Percentiles rank a stretch among this genome's conserved stretches.
These are phyloP conservation scores for Scheffersomyces lignicola DNA, from an alignment of 1,139 yeast species.

Conservation along the genomic window DNA sequence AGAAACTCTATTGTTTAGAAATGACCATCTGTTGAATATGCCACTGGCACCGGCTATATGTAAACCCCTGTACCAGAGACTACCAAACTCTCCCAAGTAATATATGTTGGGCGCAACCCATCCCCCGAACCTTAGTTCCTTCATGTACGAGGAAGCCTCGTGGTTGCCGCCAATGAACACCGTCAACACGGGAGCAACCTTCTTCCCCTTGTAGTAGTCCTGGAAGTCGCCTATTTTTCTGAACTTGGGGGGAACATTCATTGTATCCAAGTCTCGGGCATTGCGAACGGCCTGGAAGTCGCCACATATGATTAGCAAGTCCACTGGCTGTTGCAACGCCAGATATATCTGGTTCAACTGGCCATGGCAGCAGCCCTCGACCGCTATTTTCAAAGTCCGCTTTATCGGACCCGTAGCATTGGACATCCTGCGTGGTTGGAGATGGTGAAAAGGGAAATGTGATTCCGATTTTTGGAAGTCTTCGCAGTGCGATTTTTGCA, in stretches of 20 bases:
- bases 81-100: constrained; percentile 78
- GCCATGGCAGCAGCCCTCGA: constrained; percentile 96
- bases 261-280: constrained; percentile 59
- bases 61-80: constrained; percentile 71
- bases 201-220: constrained; percentile 62
- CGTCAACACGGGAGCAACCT: constrained; percentile 72
- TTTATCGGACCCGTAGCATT: no score
- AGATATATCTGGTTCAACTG: constrained; percentile 63
- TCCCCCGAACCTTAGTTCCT: constrained; percentile 82
- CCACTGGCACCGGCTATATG: constrained; percentile 85
- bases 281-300: constrained; percentile 78
- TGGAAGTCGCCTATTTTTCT: constrained; percentile 74
- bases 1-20: constrained; percentile 19
- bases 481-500: no score
- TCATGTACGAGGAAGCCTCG: constrained; percentile 78
- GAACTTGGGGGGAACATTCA: constrained; percentile 62
- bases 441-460: no score
- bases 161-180: constrained; percentile 94
- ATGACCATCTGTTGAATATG: constrained; percentile 57
- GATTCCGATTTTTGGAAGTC: no score
- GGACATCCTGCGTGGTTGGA: neutral
- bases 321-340: constrained; percentile 34
- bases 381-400: constrained; percentile 45
- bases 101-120: constrained; percentile 94
- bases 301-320: constrained; percentile 80